Percentiles rank a stretch among this genome's conserved stretches.
These are phyloP conservation scores for Coprinopsis cinerea DNA, from an alignment of 768 basidiomycete genomes.

Conservation along the genomic window DNA sequence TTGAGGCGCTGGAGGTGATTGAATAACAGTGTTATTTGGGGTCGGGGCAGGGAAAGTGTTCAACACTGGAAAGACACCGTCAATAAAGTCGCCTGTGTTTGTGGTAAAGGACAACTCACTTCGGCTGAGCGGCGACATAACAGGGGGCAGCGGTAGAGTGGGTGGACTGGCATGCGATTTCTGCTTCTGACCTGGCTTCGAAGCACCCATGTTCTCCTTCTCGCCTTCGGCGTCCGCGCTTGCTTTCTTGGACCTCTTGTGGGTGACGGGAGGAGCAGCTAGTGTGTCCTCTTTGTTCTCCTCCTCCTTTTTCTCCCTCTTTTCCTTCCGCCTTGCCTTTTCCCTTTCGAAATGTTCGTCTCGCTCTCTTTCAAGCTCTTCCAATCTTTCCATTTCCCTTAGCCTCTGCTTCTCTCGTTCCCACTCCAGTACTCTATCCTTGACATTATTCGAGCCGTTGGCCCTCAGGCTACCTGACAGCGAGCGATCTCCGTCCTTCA, in stretches of 20 bases:
- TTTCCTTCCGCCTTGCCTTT: conserved; percentile 26
- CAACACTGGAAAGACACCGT: conserved; percentile 7
- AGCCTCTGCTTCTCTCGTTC: conserved; percentile 64
- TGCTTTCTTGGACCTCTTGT: conserved; percentile 9
- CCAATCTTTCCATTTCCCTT: conserved; percentile 34
- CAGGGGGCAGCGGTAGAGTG: conserved; percentile 22
- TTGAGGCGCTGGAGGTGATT: conserved; percentile 14
- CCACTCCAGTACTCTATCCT: conserved; percentile 69
- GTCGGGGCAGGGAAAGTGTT: conserved; percentile 9
- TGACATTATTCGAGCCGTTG: conserved; percentile 42
- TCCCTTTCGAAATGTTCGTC: conserved; percentile 36
- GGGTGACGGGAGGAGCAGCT: conserved; percentile 4
- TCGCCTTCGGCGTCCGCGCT: conserved; percentile 15
- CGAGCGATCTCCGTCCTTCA: neutral
- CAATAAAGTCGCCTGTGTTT: neutral
- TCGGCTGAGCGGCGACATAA: conserved; percentile 25
- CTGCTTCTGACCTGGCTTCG: conserved; percentile 1
- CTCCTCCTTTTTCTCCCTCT: conserved; percentile 21
- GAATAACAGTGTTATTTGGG: conserved; percentile 18
- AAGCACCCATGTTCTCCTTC: conserved; percentile 19
- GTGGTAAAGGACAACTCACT: conserved; percentile 15
- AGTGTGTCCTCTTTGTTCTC: conserved; percentile 13
- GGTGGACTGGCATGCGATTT: conserved; percentile 21
- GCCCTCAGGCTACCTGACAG: neutral
- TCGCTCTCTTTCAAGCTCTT: conserved; percentile 37